Evolutionary conservation across 2,329 filamentous ascomycete genomes (phyloP), one percentile per base, ranked within the genome.

Genomic region (Davidsoniella neocaledoniae): DNA sequence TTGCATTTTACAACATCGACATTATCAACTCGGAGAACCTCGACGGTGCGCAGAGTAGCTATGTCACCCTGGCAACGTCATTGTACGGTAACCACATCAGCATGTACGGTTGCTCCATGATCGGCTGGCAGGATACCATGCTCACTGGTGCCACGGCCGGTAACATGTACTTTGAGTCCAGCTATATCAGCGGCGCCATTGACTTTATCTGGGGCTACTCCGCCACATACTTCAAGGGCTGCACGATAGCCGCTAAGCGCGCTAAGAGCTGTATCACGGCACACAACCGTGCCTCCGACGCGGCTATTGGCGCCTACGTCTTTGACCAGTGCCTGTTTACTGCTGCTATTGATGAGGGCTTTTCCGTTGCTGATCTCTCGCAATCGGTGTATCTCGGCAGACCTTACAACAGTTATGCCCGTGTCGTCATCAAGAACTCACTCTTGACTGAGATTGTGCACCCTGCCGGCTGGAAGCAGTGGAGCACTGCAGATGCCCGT

Each of bases 1-100:
- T 80, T 52, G 73, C 71, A 55, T 62, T 80, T 16, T 82, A 81
- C 64, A 81, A 81, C 55, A 66, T 82, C 59, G 76, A 72, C 49
- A 61, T 72, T 9, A 61, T 62, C 10, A 73, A 72, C 55, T 63
- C 62, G 0, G 68, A 66, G 48, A 70, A 70, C n/a, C 39, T 43
- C 7, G 53, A 66, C 54, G 68, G 68, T 0, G 65, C 61, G 50
- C 69, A 72, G 55, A 69, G 69, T 33, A 62, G 72, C 16, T 70
- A 70, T 3, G 55, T 73, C 12, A 66, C 64, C 16, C 67, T 68
- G 25, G 51, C 51, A 14, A 48, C 48, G 33, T 50, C 42, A 25
- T 43, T 49, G 9, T 53, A 53, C 12, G 47, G 40, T 17, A 49
- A 41, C 6, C 47, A 49, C 29, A 38, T 49, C 8, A 43, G 47